Evolutionary conservation across 208 protist genomes (phyloP), one percentile per base, ranked within the genome.

Genomic region (Acanthamoeba lugdunensis): DNA sequence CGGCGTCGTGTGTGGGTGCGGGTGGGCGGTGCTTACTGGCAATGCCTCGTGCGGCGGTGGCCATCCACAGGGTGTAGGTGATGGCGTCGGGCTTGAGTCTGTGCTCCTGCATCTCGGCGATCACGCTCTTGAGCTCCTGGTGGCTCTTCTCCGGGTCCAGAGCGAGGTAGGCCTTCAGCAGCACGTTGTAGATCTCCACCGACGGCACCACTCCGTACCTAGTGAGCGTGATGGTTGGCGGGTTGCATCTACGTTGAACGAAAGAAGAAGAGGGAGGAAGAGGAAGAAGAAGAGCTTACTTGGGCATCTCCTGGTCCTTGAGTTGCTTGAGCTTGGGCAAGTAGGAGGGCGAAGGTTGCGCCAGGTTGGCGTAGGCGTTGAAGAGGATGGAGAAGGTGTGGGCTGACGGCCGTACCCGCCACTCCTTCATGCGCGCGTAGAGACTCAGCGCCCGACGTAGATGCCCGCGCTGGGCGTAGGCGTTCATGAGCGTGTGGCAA

Each of bases 31-130:
- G 9, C 73, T 14, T 84, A 84, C 75, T 56, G 2, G 8, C 18
- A 58, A 21, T 45, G 28, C 84, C 84, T 18, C 84, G 84, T 8
- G 84, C 84, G 14, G 63, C 84, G 21, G 33, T 50, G 37, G 54
- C 63, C 84, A 90, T 90, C 84, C 84, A 90, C 63, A 90, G 33
- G 48, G 84, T 90, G 84, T 90, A 90, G 25, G 84, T 90, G 33
- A 73, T 33, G 14, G 23, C 50, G 30, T 90, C 84, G 14, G 84
- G 84, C 63, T 75, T 23, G 25, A 90, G 16, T 1, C 84, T 33
- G 21, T 90, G 2, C 30, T 37, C 63, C 84, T 90, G 67, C 84
- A 90, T 90, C 23, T 90, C 84, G 9, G 16, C 54, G 13, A 90
- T 30, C 63, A 90, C 18, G 21, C 14, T 63, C 33, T 84, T 84